Evolutionary conservation across 176 grass and related monocot genomes (phyloP).

Genomic region (Otatea glauca): DNA sequence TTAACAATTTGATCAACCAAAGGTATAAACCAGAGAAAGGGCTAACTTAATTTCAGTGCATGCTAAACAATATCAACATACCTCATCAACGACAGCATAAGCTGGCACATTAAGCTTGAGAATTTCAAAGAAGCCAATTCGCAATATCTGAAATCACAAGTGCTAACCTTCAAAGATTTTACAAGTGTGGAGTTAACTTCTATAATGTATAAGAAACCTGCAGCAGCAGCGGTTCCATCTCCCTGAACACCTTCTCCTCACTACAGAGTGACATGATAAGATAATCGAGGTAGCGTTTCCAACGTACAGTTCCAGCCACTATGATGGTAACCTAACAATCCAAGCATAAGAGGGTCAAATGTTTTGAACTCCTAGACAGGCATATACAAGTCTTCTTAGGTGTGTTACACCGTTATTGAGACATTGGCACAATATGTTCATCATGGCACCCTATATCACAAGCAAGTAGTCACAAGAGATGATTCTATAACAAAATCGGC

Average conservation of each 20-base stretch:
- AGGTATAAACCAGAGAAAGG: conserved; percentile 15
- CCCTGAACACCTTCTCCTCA: conserved; percentile 76
- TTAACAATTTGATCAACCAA: conserved; percentile 26
- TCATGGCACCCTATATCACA: conserved; percentile 26
- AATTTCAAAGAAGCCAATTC: conserved; percentile 91
- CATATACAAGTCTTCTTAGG: conserved; percentile 18
- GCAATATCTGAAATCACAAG: conserved; percentile 73
- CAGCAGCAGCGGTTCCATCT: conserved; percentile 87
- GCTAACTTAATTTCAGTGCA: background rate
- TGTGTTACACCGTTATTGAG: conserved; percentile 8
- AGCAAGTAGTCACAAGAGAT: conserved; percentile 11
- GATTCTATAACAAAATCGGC: background rate
- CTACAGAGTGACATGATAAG: conserved; percentile 90
- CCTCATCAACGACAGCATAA: conserved; percentile 95
- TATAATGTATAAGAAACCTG: conserved; percentile 59
- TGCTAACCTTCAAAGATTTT: conserved; percentile 38
- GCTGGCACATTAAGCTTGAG: conserved; percentile 78
- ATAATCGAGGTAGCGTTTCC: conserved; percentile 90
- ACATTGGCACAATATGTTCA: conserved; percentile 1
- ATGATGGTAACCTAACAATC: conserved; percentile 75
- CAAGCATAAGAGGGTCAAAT: conserved; percentile 35
- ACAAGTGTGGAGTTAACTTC: conserved; percentile 9
- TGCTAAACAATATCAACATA: conserved; percentile 40
- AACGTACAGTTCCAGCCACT: conserved; percentile 85
- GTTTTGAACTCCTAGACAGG: conserved; percentile 1